Conservation (phyloP, 1,284 basidiomycete species). For the Blastosporella zonata region DNA sequence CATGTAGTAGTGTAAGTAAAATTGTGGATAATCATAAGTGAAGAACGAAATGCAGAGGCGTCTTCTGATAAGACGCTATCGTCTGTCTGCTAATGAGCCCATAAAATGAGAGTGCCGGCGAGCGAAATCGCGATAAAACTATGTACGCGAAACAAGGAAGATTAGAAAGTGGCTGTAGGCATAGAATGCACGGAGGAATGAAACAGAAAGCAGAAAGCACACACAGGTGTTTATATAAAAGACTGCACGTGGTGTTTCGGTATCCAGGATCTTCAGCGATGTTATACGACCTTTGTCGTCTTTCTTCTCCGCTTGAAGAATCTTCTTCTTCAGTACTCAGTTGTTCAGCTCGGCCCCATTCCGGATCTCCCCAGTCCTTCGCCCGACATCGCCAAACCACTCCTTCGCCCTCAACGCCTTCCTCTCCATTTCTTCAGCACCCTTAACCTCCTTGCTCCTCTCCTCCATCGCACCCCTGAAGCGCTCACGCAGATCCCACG, state of each 20-base stretch:
- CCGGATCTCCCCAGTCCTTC: constrained; percentile 57
- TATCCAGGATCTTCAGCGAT: constrained; percentile 3
- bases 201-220: constrained; percentile 4
- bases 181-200: constrained; percentile 7
- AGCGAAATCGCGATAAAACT: neutral
- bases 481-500: constrained; percentile 87
- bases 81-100: constrained; percentile 5
- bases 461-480: constrained; percentile 84
- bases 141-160: neutral
- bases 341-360: constrained; percentile 30
- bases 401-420: constrained; percentile 70
- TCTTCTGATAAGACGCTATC: constrained; percentile 11
- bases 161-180: constrained; percentile 4
- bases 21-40: constrained; percentile 2
- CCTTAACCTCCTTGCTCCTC: constrained; percentile 71
- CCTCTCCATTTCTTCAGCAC: constrained; percentile 73
- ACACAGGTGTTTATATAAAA: neutral
- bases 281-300: constrained; percentile 15
- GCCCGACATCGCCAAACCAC: constrained; percentile 65
- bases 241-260: neutral
- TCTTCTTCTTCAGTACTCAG: constrained; percentile 8
- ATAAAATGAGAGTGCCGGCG: constrained; percentile 7
- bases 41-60: neutral
- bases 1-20: neutral
- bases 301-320: neutral